A percentile compares a stretch with the other conserved stretches of the same genome.
Evolutionary conservation across 2,329 filamentous ascomycete species (phyloP).

Genomic region (Botrytis sinoallii): DNA sequence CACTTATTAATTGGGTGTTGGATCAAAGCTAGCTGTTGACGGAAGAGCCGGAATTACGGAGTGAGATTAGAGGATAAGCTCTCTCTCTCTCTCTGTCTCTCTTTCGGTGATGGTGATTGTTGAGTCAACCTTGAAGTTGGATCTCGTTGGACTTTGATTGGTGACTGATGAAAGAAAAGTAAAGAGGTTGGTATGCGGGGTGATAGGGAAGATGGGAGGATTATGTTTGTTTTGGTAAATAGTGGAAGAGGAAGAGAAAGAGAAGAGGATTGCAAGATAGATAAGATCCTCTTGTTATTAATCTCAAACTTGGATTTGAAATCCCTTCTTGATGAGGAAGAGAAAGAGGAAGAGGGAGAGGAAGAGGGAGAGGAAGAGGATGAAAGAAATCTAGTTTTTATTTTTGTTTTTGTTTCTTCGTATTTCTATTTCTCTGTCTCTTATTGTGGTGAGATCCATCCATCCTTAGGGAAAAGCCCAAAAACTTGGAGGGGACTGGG

Average conservation of each 20-base stretch:
- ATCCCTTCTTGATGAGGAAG: background rate
- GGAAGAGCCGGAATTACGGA: background rate
- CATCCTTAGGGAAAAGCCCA: background rate
- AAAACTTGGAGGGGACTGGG: background rate
- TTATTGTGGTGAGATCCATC: background rate
- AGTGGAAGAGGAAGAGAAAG: background rate
- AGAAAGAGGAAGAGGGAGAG: background rate
- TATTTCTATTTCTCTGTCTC: too few species aligned
- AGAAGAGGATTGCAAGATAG: background rate
- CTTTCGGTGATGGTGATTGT: background rate
- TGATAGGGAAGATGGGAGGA: background rate
- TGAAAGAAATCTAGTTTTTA: too few species aligned
- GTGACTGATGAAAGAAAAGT: conserved; percentile 7
- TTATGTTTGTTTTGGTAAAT: background rate
- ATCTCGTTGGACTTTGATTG: background rate
- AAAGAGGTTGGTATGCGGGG: conserved; percentile 7
- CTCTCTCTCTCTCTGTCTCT: background rate
- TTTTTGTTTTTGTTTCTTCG: background rate
- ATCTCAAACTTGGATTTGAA: background rate
- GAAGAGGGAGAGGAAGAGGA: background rate
- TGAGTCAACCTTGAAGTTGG: background rate
- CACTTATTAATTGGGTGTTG: background rate
- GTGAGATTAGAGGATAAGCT: background rate
- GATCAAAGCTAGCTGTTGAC: background rate
- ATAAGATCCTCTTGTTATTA: background rate